Evolutionary conservation across 257 asterid genomes (phyloP), one percentile per base, ranked within the genome.

Genomic region (Solanum rostratum): DNA sequence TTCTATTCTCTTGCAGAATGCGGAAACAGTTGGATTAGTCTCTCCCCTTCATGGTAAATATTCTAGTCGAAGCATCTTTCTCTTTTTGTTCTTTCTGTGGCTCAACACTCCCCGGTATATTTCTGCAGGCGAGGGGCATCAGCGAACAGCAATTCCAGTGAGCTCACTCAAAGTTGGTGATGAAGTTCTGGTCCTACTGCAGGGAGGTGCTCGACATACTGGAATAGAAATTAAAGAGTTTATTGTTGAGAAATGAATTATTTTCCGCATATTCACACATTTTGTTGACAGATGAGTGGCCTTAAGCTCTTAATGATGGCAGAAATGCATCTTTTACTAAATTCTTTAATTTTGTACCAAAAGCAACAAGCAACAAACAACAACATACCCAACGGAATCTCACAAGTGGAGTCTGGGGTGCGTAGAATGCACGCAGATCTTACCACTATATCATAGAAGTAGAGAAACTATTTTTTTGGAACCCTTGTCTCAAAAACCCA

Each of bases 151-250:
- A 52, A 90, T 92, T 79, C 95, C 96, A 0, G 95, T 94, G 83
- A 94, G 93, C 79, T 90, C 95, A 16, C 96, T 95, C 81, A 90
- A 93, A 88, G 81, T 88, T 84, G 97, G 98, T 8, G 94, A 94
- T n/a, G 94, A 91, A 65, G 81, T 95, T 73, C 82, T 93, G 91
- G 73, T 94, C 80, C 89, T 96, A 82, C 82, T 90, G 19, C 97
- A 93, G 27, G 98, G 98, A 59, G 98, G 95, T 3, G 97, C 97
- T 81, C 93, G 97, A 19, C 99, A 95, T 86, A 91, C 99, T 15
- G 99, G 97, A 82, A 93, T 95, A 62, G 92, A 94, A 82, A 92
- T 94, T 68, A 84, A 94, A 83, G 98, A 95, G 89, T 95, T 95
- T 88, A 93, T 95, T 81, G 91, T 95, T 46, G 98, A 95, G 91